Conservation (phyloP, 176 grass and related monocot genomes). For the Rhynchospora tenuis region DNA sequence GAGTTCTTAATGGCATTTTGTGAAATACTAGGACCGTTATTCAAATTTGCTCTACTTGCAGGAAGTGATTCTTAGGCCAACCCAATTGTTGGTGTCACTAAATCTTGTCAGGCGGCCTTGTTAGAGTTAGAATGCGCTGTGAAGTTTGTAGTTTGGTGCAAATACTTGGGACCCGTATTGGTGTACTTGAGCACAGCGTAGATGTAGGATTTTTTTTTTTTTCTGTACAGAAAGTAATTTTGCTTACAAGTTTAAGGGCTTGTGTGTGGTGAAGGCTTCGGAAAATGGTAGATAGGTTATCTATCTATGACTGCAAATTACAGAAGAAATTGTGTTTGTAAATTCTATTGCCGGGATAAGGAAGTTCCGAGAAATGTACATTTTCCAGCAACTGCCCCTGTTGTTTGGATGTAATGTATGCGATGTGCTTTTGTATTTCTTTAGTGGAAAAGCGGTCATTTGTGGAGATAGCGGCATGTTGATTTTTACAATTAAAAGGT, state of each 20-base stretch:
- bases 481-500: not conserved
- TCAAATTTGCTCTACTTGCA: slow-evolving; percentile 10
- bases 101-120: not conserved
- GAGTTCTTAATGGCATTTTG: slow-evolving; percentile 95
- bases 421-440: slow-evolving; percentile 2
- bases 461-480: not conserved
- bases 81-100: not conserved
- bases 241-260: not conserved
- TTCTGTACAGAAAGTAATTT: slow-evolving; percentile 27
- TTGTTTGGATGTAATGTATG: not conserved
- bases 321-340: slow-evolving; percentile 12
- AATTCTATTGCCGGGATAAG: slow-evolving; percentile 1
- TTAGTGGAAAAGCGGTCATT: not conserved
- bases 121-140: slow-evolving; percentile 3
- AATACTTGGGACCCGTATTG: not conserved
- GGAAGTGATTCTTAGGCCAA: slow-evolving; percentile 24
- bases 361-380: slow-evolving; percentile 1
- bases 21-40: slow-evolving; percentile 32
- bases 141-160: slow-evolving; percentile 5
- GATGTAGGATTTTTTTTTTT: not conserved
- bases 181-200: slow-evolving; percentile 7
- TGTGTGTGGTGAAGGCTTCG: not conserved
- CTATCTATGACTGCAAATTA: not conserved
- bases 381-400: not conserved
- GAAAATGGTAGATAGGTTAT: slow-evolving; percentile 1